Evolutionary conservation across 805 yeast species (phyloP).

Genomic region (Zygoascus tannicola): DNA sequence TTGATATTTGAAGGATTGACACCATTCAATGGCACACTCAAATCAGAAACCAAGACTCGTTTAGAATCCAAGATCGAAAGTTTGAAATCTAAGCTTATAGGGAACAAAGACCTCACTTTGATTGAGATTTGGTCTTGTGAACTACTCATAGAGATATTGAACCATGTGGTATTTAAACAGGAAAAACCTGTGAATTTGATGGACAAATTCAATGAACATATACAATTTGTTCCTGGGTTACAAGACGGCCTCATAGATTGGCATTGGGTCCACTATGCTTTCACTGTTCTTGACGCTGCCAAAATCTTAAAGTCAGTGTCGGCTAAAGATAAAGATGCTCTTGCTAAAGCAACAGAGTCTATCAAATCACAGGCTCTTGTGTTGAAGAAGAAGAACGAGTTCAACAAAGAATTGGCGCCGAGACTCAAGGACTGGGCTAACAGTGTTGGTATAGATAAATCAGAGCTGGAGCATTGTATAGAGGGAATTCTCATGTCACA

Average conservation of each 20-base stretch:
- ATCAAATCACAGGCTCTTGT: not conserved
- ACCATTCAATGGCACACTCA: not conserved
- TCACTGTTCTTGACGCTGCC: constrained; percentile 22
- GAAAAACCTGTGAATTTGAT: not conserved
- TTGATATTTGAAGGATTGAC: not conserved
- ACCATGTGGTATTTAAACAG: not conserved
- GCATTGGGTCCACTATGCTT: constrained; percentile 22
- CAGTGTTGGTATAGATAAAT: constrained; percentile 6
- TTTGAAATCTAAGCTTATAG: not conserved
- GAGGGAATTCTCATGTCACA: constrained; percentile 13
- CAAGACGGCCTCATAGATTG: constrained; percentile 14
- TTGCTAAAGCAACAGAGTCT: not conserved
- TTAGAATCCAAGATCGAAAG: not conserved
- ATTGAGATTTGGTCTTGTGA: not conserved
- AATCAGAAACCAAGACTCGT: not conserved
- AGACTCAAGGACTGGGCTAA: constrained; percentile 16
- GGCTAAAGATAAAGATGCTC: not conserved
- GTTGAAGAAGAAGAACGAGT: constrained; percentile 7
- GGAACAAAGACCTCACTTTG: not conserved
- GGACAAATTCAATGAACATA: not conserved
- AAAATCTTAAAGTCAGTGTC: constrained; percentile 7
- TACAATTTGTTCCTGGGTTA: not conserved
- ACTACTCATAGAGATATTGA: not conserved
- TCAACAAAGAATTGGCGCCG: constrained; percentile 6
- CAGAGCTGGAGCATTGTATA: constrained; percentile 14